Conservation (phyloP, 2,329 filamentous ascomycete species). For the Plenodomus tracheiphilus region DNA sequence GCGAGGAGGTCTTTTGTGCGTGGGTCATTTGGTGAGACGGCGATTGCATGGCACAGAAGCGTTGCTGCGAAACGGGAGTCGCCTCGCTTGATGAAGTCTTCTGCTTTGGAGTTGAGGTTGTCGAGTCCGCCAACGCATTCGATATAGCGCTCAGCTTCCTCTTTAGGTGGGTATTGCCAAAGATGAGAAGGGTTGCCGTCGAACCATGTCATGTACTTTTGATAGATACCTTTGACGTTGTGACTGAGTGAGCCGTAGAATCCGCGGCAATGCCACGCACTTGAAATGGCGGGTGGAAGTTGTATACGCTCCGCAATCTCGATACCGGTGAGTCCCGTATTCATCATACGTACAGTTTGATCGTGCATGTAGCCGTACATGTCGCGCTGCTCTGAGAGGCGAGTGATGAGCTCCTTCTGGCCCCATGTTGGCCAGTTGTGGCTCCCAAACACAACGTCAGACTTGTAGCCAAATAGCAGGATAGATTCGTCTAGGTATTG, state of each 20-base stretch:
- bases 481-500: conserved; percentile 15
- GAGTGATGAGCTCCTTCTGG: background rate
- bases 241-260: conserved; percentile 3
- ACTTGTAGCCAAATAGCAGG: background rate
- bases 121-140: conserved; percentile 44
- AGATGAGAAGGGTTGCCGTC: conserved; percentile 41
- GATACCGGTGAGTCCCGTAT: background rate
- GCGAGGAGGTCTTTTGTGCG: conserved; percentile 30
- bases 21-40: conserved; percentile 24
- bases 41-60: conserved; percentile 43
- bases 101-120: conserved; percentile 33
- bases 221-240: conserved; percentile 16
- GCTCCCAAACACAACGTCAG: conserved; percentile 4
- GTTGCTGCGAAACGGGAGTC: conserved; percentile 48
- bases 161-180: conserved; percentile 43
- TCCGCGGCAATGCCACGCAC: conserved; percentile 3
- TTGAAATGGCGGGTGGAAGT: background rate
- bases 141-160: conserved; percentile 43
- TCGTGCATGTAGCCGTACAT: conserved; percentile 4
- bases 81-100: conserved; percentile 28
- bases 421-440: conserved; percentile 7
- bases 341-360: conserved; percentile 4
- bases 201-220: conserved; percentile 39
- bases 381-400: conserved; percentile 1
- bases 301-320: conserved; percentile 2